A percentile compares a stretch with the other conserved stretches of the same genome.
Conservation (phyloP, 352 stramenopile genomes). For the Phytopythium helicoides region DNA sequence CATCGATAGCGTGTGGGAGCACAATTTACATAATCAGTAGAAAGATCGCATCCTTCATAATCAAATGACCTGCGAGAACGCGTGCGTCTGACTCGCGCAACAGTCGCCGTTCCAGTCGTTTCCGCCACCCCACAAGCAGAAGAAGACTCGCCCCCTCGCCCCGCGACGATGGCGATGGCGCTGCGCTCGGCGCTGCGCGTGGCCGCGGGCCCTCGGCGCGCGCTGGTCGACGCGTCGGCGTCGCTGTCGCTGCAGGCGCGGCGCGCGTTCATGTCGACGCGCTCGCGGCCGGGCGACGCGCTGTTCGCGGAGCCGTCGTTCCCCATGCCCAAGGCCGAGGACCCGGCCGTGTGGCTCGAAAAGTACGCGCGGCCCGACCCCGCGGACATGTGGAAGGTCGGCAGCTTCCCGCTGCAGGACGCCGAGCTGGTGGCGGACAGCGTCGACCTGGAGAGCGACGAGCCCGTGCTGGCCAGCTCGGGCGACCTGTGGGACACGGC, state of each 20-base stretch:
- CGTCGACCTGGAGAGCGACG: conserved; percentile 10
- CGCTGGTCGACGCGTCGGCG: background rate
- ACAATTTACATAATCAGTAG: too few relatives aligned
- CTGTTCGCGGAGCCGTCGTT: conserved; percentile 72
- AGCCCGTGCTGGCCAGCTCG: conserved; percentile 31
- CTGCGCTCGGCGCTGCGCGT: conserved; percentile 22
- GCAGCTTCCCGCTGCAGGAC: conserved; percentile 61
- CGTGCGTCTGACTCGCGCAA: too few relatives aligned
- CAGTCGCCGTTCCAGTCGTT: too few relatives aligned
- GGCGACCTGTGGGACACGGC: conserved; percentile 76
- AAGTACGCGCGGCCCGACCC: conserved; percentile 65
- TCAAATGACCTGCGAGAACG: too few relatives aligned
- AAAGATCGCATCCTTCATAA: too few relatives aligned
- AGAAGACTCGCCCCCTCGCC: background rate
- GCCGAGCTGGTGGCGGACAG: background rate
- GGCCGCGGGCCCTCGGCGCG: conserved; percentile 8
- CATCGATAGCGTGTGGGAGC: too few relatives aligned
- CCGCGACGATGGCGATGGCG: conserved; percentile 12
- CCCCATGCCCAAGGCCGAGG: conserved; percentile 43
- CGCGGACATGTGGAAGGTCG: conserved; percentile 73
- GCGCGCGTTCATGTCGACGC: conserved; percentile 70
- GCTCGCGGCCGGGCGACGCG: conserved; percentile 28
- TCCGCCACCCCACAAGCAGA: conserved; percentile 6
- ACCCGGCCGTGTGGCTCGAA: conserved; percentile 49
- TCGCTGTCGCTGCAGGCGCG: conserved; percentile 10